phyloP scores from a whole-genome alignment of 768 basidiomycete species.

The Strobilomyces dryophilus region DNA sequence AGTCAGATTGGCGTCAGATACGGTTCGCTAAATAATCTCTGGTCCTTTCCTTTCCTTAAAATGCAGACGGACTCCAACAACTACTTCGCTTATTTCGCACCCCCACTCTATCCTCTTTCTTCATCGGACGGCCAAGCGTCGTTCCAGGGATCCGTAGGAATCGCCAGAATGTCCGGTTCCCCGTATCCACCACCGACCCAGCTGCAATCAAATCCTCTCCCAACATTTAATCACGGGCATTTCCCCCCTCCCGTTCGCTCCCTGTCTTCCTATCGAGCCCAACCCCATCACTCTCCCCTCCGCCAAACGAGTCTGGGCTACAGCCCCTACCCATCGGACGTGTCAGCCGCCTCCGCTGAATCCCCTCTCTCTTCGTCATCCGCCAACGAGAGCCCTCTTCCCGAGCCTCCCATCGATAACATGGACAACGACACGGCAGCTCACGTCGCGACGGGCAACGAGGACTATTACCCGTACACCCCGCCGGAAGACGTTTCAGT shows the following conservation, averaged over 20 bases:
- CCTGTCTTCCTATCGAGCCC: slow-evolving; percentile 16
- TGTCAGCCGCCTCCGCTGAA: slow-evolving; percentile 32
- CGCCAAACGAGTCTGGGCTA: slow-evolving; percentile 19
- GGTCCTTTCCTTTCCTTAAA: slow-evolving; percentile 24
- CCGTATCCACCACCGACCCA: slow-evolving; percentile 21
- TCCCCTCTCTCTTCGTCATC: slow-evolving; percentile 41
- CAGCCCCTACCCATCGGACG: slow-evolving; percentile 36
- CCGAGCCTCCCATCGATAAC: slow-evolving; percentile 34
- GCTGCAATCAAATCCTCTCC: slow-evolving; percentile 14
- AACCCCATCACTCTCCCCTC: slow-evolving; percentile 14
- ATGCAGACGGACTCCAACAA: slow-evolving; percentile 24
- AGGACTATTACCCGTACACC: slow-evolving; percentile 29
- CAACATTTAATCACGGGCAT: slow-evolving; percentile 17
- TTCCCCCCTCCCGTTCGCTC: slow-evolving; percentile 16
- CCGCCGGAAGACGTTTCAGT: slow-evolving; percentile 21
- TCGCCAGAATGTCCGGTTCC: slow-evolving; percentile 22
- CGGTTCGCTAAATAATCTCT: slow-evolving; percentile 17
- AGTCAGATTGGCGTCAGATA: slow-evolving; percentile 22
- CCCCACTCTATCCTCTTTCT: slow-evolving; percentile 14
- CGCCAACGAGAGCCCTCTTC: slow-evolving; percentile 37
- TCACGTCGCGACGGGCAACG: slow-evolving; percentile 21
- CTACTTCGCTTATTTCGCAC: slow-evolving; percentile 21
- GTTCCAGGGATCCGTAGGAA: slow-evolving; percentile 7
- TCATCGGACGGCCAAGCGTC: slow-evolving; percentile 6
- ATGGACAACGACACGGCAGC: slow-evolving; percentile 29